A percentile compares a stretch with the other conserved stretches of the same genome.
These are phyloP conservation scores for Penicillium sp. DNA, from an alignment of 2,329 filamentous ascomycete species.

Conservation along the genomic window DNA sequence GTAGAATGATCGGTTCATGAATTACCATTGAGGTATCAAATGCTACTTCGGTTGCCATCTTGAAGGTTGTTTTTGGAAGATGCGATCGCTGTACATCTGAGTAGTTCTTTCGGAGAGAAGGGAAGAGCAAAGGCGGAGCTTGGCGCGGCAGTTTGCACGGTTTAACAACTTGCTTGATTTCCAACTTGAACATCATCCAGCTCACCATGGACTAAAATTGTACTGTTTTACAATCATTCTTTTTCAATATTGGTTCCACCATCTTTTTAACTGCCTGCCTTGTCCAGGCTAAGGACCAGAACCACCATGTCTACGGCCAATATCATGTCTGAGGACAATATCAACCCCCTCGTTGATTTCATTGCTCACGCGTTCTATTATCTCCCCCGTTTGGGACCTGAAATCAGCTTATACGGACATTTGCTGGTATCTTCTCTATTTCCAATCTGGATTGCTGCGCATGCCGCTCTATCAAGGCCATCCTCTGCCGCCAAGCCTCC, in stretches of 20 bases:
- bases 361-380: slow-evolving; percentile 46
- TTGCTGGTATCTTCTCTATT: slow-evolving; percentile 70
- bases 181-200: not conserved
- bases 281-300: not conserved
- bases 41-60: slow-evolving; percentile 74
- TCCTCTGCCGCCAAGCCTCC: slow-evolving; percentile 70
- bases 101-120: not conserved
- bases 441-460: slow-evolving; percentile 80
- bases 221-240: not conserved
- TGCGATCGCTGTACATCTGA: not conserved
- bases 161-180: slow-evolving; percentile 1
- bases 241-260: not conserved
- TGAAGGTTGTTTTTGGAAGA: slow-evolving; percentile 7
- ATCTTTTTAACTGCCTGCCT: not conserved
- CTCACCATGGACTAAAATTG: slow-evolving; percentile 15
- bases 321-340: slow-evolving; percentile 26
- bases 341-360: slow-evolving; percentile 40
- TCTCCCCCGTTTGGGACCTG: slow-evolving; percentile 44
- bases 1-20: not conserved
- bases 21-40: slow-evolving; percentile 83
- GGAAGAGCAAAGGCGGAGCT: slow-evolving; percentile 14
- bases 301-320: slow-evolving; percentile 15
- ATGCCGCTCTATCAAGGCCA: slow-evolving; percentile 81
- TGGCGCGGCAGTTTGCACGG: slow-evolving; percentile 12
- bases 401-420: slow-evolving; percentile 61